Base-by-base conservation (phyloP, 164 flowering plant species). In the Liriodendron chinense region DNA sequence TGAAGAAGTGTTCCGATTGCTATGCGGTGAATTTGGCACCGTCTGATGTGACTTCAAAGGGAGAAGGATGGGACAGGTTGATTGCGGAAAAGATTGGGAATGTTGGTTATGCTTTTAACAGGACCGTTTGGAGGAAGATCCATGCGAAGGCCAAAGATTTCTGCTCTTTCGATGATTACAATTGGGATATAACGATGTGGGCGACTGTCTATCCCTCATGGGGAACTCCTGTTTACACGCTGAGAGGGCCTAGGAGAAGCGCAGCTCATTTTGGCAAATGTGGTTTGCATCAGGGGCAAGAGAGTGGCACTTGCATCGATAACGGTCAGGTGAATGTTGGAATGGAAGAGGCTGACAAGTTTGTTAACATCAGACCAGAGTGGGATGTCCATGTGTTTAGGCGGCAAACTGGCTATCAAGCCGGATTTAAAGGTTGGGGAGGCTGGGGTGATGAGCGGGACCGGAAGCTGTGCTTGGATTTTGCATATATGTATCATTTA, bases 181-280 rank as follows among this genome's bases (percentile, higher is more conserved):
- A 96, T 70, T 92, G 98, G 98, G 98, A 94, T 80, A 94, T 94
- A 78, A 93, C 99, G 16, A 94, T 92, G 98, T 92, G 98, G 96
- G 86, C 92, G 72, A 87, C 92, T 10, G 96, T 94, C 74, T 94
- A 84, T 84, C 99, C 99, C 16, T 95, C 99, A 9, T 95, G 91
- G 82, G 97, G 96, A 5, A 74, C 81, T 68, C 91, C 91, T 18
- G 98, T 93, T 70, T 92, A 92, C 78, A 82, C 94, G 1, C 75
- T 95, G 71, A 84, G 99, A 62, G 99, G 97, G 22, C 88, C 99
- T 22, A 79, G 94, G 72, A 87, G 91, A 59, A 95, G 97, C 71
- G 99, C 98, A 12, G 89, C 90, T 81, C 99, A 95, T 77, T 95
- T 95, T 81, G 99, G 98, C 72, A 91, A 90, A 74, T 95, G 99